Conservation (phyloP, 768 basidiomycete genomes). For the Amanita rimosa region DNA sequence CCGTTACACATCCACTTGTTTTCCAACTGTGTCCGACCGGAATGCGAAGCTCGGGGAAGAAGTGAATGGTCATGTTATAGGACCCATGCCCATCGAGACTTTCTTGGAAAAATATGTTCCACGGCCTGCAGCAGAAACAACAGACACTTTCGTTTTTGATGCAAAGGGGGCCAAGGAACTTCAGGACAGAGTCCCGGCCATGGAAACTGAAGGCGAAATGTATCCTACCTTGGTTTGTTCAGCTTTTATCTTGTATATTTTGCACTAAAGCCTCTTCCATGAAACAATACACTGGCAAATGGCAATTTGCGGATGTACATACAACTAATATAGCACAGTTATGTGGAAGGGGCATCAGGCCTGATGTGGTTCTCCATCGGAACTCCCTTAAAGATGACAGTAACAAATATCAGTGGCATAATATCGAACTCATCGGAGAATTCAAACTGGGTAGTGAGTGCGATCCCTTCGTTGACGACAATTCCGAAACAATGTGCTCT, state of each 20-base stretch:
- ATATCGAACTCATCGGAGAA: neutral
- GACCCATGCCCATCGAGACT: neutral
- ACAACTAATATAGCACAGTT: neutral
- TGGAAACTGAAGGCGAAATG: too few species aligned
- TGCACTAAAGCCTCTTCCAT: too few species aligned
- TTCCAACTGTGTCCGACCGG: too few species aligned
- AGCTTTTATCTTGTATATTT: too few species aligned
- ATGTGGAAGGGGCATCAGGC: neutral
- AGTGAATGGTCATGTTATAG: neutral
- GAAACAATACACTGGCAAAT: too few species aligned
- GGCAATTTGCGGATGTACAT: neutral
- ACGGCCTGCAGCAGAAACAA: too few species aligned
- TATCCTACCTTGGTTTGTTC: too few species aligned
- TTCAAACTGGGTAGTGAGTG: neutral
- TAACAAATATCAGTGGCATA: neutral
- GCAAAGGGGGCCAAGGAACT: neutral
- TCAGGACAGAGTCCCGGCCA: neutral
- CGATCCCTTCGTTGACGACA: neutral
- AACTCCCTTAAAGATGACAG: neutral
- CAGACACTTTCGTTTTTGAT: neutral
- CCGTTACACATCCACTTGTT: too few species aligned
- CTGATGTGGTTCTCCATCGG: neutral
- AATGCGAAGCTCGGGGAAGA: neutral
- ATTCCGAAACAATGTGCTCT: neutral
- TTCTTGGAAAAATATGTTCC: neutral